Conservation (phyloP, 2,329 filamentous ascomycete species). For the Pseudopyrenochaeta lycopersici region DNA sequence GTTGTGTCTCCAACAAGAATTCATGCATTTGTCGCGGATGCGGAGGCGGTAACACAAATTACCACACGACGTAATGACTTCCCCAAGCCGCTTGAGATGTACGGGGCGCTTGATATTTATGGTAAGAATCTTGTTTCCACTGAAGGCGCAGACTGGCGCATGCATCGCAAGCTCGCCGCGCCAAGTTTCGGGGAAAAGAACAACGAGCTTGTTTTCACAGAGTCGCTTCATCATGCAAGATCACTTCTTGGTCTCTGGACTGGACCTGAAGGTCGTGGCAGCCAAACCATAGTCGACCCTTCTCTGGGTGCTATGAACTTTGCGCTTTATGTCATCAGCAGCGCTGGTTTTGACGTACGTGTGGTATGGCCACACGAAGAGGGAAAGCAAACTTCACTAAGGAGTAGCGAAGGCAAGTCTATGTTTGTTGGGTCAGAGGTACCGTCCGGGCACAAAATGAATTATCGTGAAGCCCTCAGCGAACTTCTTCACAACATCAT, state of each 20-base stretch:
- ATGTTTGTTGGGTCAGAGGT: constrained; percentile 44
- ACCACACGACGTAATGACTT: constrained; percentile 74
- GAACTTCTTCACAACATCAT: constrained; percentile 71
- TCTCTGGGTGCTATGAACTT: constrained; percentile 73
- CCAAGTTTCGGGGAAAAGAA: constrained; percentile 81
- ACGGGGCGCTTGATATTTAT: constrained; percentile 69
- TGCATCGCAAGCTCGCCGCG: constrained; percentile 76
- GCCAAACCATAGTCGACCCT: constrained; percentile 62
- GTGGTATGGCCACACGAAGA: constrained; percentile 67
- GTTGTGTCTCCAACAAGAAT: constrained; percentile 67
- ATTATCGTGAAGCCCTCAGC: constrained; percentile 70
- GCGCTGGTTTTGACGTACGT: constrained; percentile 75
- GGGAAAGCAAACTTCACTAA: constrained; percentile 46
- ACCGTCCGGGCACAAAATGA: constrained; percentile 60
- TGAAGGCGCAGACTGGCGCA: constrained; percentile 74
- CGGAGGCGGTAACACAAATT: constrained; percentile 73
- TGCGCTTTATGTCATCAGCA: constrained; percentile 68
- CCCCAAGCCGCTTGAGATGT: constrained; percentile 71
- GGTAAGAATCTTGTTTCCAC: constrained; percentile 76
- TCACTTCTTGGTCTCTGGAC: constrained; percentile 45
- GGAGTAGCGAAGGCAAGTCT: constrained; percentile 30
- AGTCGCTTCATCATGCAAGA: constrained; percentile 69
- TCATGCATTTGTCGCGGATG: constrained; percentile 67
- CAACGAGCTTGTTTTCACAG: constrained; percentile 71
- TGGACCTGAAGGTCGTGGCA: constrained; percentile 30